These are phyloP conservation scores for Fusarium foetens DNA, from an alignment of 2,329 filamentous ascomycete genomes.

Conservation along the genomic window DNA sequence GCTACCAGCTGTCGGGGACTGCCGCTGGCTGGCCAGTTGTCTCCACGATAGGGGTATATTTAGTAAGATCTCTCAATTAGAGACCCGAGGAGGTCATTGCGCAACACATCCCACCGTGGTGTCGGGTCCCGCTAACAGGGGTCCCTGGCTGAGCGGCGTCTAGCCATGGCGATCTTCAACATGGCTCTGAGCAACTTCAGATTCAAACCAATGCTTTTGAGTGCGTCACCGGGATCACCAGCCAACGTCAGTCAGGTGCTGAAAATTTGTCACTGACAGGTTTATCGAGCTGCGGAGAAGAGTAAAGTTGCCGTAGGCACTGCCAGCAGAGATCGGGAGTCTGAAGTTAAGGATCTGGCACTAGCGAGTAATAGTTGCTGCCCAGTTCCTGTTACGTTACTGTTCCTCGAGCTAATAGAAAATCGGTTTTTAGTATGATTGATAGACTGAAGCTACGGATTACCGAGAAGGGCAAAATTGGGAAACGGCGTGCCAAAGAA, in stretches of 20 bases:
- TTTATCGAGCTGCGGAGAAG: background rate
- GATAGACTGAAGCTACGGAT: slow-evolving; percentile 8
- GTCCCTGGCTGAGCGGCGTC: background rate
- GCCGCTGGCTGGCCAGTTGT: background rate
- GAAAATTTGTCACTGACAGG: background rate
- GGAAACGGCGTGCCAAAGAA: slow-evolving; percentile 1
- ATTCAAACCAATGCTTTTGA: slow-evolving; percentile 2
- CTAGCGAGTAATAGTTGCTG: background rate
- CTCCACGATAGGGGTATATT: background rate
- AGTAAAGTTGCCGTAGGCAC: background rate
- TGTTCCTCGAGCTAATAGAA: background rate
- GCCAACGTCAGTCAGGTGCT: background rate
- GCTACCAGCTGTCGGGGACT: slow-evolving; percentile 9
- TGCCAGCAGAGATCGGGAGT: background rate
- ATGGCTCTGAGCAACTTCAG: slow-evolving; percentile 1
- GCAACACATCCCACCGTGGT: slow-evolving; percentile 28
- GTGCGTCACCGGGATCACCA: slow-evolving; percentile 9
- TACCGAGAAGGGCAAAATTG: slow-evolving; percentile 18
- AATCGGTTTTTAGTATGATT: background rate
- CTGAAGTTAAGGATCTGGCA: background rate
- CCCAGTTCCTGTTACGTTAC: background rate
- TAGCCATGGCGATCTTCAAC: slow-evolving; percentile 31
- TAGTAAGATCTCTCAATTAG: background rate
- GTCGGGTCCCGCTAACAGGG: slow-evolving; percentile 35
- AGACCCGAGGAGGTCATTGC: slow-evolving; percentile 30